phyloP scores from a whole-genome alignment of 192 early-diverging fungal genomes.

The Ambispora gerdemannii region DNA sequence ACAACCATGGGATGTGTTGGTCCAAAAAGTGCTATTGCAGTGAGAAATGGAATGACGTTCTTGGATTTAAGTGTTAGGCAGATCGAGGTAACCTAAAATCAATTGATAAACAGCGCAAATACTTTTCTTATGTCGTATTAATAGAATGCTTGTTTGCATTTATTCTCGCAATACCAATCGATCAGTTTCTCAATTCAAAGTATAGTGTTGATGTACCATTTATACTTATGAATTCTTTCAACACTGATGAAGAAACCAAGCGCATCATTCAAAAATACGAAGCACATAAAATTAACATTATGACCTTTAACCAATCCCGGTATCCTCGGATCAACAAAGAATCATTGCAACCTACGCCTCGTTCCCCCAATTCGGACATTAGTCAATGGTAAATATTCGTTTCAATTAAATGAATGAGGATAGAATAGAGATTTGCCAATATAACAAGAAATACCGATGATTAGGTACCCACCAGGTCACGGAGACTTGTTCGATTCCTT shows the following conservation, averaged over 20 bases:
- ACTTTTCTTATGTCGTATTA: too few species aligned
- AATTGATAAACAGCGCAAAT: too few species aligned
- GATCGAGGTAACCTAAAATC: constrained; percentile 96
- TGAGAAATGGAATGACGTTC: constrained; percentile 97
- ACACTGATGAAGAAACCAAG: constrained; percentile 96
- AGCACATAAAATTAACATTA: constrained; percentile 84
- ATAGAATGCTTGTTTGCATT: too few species aligned
- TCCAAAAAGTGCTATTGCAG: constrained; percentile 98
- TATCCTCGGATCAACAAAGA: constrained; percentile 94
- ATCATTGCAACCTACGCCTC: constrained; percentile 80
- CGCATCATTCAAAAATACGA: constrained; percentile 98
- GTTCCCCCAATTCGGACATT: constrained; percentile 60
- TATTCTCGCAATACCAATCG: too few species aligned
- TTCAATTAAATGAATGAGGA: too few species aligned
- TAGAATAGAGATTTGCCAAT: too few species aligned
- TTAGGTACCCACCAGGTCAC: constrained; percentile 94
- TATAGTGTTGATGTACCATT: constrained; percentile 91
- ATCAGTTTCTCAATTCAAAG: constrained; percentile 80
- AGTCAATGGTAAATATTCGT: constrained; percentile 60
- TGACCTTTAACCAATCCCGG: constrained; percentile 97
- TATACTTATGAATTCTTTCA: constrained; percentile 99
- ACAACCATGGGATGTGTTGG: constrained; percentile 99
- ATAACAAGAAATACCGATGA: too few species aligned
- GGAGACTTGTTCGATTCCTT: constrained; percentile 97
- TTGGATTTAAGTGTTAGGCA: constrained; percentile 97